Evolutionary conservation across 768 basidiomycete genomes (phyloP).

Genomic region (Collybia sp.): DNA sequence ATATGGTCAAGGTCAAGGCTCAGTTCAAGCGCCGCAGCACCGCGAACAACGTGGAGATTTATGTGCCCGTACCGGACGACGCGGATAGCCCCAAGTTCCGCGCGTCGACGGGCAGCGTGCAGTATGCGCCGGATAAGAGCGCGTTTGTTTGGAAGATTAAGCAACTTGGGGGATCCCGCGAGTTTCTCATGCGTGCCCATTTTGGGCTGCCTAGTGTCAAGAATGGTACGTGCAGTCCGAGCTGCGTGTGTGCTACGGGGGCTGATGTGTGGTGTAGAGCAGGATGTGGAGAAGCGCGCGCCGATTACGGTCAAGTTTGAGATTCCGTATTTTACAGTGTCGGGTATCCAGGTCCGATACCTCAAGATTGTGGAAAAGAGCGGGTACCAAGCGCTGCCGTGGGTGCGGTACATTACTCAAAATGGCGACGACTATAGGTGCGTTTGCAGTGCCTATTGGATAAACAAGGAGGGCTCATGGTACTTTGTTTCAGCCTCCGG

Average conservation of each 20-base stretch:
- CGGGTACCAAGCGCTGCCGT: constrained; percentile 93
- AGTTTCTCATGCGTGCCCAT: constrained; percentile 97
- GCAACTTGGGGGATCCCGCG: constrained; percentile 90
- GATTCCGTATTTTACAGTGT: constrained; percentile 98
- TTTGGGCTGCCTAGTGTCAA: constrained; percentile 94
- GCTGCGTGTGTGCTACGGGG: background rate
- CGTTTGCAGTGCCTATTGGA: constrained; percentile 5
- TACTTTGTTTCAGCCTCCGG: constrained; percentile 44
- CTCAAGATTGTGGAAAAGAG: constrained; percentile 99
- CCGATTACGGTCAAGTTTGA: constrained; percentile 98
- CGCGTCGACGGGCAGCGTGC: constrained; percentile 94
- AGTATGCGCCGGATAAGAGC: constrained; percentile 97
- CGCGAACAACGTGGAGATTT: constrained; percentile 98
- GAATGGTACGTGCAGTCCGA: constrained; percentile 75
- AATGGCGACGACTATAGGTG: constrained; percentile 91
- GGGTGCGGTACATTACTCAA: constrained; percentile 94
- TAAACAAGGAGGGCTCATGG: too few species aligned
- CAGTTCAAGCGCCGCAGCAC: constrained; percentile 97
- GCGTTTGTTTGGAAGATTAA: constrained; percentile 99
- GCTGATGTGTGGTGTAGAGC: constrained; percentile 30
- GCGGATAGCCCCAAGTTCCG: constrained; percentile 97
- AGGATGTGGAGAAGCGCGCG: constrained; percentile 83
- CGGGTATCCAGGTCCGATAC: constrained; percentile 96
- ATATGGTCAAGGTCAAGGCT: constrained; percentile 93
- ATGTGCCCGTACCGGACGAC: constrained; percentile 98